Percentiles rank a stretch among this genome's conserved stretches.
Conservation (phyloP, 2,329 filamentous ascomycete genomes). For the Colletotrichum brevisporum region DNA sequence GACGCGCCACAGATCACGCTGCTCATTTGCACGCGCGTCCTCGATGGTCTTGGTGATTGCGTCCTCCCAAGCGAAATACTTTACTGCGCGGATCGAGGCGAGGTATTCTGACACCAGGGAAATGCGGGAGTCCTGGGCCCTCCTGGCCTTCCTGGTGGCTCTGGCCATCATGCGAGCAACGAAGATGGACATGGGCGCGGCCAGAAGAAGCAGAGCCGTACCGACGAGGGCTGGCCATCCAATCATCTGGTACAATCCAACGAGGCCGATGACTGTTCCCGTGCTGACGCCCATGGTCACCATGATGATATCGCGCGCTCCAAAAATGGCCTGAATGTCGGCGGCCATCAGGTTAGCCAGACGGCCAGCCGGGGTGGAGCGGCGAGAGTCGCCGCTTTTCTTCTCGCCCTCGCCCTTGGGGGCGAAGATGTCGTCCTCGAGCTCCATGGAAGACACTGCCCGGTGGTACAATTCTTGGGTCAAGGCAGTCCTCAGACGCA, state of each 20-base stretch:
- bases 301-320: conserved; percentile 65
- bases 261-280: conserved; percentile 62
- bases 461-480: conserved; percentile 72
- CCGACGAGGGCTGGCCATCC: conserved; percentile 70
- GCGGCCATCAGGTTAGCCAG: conserved; percentile 71
- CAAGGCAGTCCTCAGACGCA: conserved; percentile 69
- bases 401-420: conserved; percentile 43
- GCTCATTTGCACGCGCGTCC: conserved; percentile 64
- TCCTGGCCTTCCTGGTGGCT: conserved; percentile 64
- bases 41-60: conserved; percentile 66
- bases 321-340: conserved; percentile 69
- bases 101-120: conserved; percentile 72
- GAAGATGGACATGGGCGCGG: conserved; percentile 64
- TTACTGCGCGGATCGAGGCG: conserved; percentile 69
- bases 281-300: conserved; percentile 60
- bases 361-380: conserved; percentile 62
- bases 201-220: conserved; percentile 60
- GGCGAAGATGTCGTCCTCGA: conserved; percentile 67
- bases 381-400: conserved; percentile 43
- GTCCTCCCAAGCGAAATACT: conserved; percentile 73
- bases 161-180: conserved; percentile 65
- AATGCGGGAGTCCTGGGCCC: conserved; percentile 69
- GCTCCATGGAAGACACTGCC: conserved; percentile 68
- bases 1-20: conserved; percentile 67
- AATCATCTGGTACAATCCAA: conserved; percentile 68